A percentile compares a stretch with the other conserved stretches of the same genome.
Conservation (phyloP, 345 rosid species). For the Litchi chinensis region DNA sequence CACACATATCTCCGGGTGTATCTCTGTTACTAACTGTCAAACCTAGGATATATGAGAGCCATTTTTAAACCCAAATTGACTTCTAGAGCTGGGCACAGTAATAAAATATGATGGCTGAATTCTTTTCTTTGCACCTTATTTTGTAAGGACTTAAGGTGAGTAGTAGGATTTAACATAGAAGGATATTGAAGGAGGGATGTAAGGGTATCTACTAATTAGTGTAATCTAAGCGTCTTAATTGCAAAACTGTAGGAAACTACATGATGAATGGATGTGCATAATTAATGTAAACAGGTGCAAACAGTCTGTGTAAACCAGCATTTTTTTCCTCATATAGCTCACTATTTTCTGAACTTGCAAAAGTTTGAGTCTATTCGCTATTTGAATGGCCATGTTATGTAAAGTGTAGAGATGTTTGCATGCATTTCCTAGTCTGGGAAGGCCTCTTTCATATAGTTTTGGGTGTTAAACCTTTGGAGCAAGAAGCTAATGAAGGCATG, state of each 20-base stretch:
- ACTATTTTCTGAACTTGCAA: background rate
- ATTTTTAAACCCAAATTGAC: too few species aligned
- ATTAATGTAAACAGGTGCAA: background rate
- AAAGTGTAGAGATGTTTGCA: background rate
- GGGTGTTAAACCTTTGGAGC: constrained; percentile 3
- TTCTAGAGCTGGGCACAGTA: too few species aligned
- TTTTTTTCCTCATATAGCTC: background rate
- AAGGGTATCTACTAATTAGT: background rate
- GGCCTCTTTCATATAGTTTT: background rate
- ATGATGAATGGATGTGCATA: background rate
- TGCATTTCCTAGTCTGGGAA: background rate
- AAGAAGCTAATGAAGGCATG: background rate
- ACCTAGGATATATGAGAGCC: too few species aligned
- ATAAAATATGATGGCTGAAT: too few species aligned
- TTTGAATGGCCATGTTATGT: background rate
- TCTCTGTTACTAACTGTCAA: too few species aligned
- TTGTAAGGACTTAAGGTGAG: background rate
- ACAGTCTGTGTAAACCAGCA: background rate
- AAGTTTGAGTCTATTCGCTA: background rate
- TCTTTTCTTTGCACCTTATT: background rate
- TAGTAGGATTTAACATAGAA: background rate
- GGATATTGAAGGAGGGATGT: background rate
- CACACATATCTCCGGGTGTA: too few species aligned
- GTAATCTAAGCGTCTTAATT: background rate
- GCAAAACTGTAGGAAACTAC: background rate